Base-by-base conservation (phyloP, 176 grass and related monocot genomes). In the Raddia guianensis region DNA sequence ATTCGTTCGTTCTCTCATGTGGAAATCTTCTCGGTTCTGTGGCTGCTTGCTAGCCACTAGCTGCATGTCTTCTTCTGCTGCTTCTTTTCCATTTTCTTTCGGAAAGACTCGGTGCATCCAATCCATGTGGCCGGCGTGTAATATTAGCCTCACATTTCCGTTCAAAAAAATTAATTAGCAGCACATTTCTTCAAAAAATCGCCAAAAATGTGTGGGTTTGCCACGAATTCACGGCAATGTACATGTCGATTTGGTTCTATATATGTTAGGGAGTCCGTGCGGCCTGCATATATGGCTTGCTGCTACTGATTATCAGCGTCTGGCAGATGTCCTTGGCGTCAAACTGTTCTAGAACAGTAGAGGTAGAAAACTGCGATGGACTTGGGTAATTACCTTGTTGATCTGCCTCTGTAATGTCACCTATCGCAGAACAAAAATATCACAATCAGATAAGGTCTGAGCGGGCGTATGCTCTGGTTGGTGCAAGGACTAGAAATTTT, bases 21-120 rank as follows among this genome's bases (percentile, higher is more conserved):
- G 20, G 15, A 47, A 69, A 69, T 48, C 67, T 47, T 68, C 45
- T 67, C 52, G 18, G 60, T 73, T 83, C 37, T 47, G 21, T n/a
- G 76, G 60, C 2, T 42, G 52, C 18, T 59, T 42, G 52, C 18
- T 59, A 14, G 37, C 18, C 50, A 14, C 27, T 40, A 50, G 16
- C 27, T 43, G 42, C 12, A 67, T 12, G 27, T 27, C 13, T 83
- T 48, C 20, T 27, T 33, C 67, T 20, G 2, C 37, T 2, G 1
- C 4, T 40, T 40, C 4, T 40, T 40, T 40, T 40, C 4, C 37
- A 5, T 40, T 42, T 70, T 48, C 32, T 72, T 49, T 43, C 5
- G 40, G 47, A 51, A 12, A 47, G 40, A 66, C 20, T 62, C 18
- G 19, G 48, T 5, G 68, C 7, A 21, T 3, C 8, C 7, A 21